These are phyloP conservation scores for Diacronema lutheri DNA, from an alignment of 78 protist species.

Conservation along the genomic window DNA sequence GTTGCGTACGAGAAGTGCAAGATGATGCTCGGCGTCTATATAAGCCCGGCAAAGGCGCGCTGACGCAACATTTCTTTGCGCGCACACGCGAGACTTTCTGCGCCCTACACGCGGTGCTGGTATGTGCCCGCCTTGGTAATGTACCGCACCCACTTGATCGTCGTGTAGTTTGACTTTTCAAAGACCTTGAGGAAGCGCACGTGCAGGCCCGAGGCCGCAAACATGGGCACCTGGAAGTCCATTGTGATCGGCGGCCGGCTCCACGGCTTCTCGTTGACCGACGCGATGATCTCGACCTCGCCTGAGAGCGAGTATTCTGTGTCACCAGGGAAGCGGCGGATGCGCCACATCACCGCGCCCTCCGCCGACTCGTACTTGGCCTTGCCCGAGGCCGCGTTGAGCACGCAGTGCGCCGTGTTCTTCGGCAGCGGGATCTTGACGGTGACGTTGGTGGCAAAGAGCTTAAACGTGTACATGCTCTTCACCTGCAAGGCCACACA, in stretches of 20 bases:
- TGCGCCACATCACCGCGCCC: conserved; percentile 82
- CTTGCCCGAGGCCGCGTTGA: conserved; percentile 73
- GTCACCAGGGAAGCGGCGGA: conserved; percentile 65
- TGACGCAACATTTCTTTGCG: too few relatives aligned
- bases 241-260: conserved; percentile 89
- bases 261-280: conserved; percentile 73
- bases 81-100: too few relatives aligned
- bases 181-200: conserved; percentile 87
- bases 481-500: too few relatives aligned
- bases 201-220: conserved; percentile 91
- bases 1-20: too few relatives aligned
- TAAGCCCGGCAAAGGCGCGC: too few relatives aligned
- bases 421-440: conserved; percentile 85
- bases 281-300: conserved; percentile 77
- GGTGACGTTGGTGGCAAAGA: conserved; percentile 32
- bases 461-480: conserved; percentile 6
- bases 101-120: conserved; percentile 78
- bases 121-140: conserved; percentile 89
- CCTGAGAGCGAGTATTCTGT: conserved; percentile 68
- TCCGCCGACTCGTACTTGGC: conserved; percentile 88
- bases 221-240: conserved; percentile 96
- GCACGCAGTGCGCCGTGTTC: conserved; percentile 84
- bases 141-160: conserved; percentile 97
- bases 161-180: conserved; percentile 70
- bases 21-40: too few relatives aligned